Conservation (phyloP, 257 asterid species). For the Dorcoceras hygrometricum region DNA sequence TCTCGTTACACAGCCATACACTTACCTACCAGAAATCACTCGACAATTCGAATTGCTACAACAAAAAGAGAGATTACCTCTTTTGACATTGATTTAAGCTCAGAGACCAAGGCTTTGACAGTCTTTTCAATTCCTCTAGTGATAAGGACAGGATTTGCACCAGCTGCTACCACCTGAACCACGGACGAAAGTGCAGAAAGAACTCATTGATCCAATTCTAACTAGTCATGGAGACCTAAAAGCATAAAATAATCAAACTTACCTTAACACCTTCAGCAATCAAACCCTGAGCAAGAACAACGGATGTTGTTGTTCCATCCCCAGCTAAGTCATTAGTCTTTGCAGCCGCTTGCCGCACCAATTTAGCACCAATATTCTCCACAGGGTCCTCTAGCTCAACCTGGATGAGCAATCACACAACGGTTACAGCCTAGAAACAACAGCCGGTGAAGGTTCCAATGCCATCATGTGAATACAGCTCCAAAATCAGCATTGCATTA, state of each 20-base stretch:
- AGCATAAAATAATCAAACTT: constrained; percentile 11
- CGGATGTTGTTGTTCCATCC: constrained; percentile 97
- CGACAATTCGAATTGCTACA: neutral
- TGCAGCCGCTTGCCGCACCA: constrained; percentile 97
- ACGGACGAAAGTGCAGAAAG: neutral
- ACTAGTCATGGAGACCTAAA: neutral
- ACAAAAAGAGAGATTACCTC: constrained; percentile 32
- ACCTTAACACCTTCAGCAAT: constrained; percentile 98
- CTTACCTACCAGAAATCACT: neutral
- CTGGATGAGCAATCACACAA: constrained; percentile 32
- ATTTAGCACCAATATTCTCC: constrained; percentile 94
- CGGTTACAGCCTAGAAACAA: neutral
- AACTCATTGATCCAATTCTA: neutral
- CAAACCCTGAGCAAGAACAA: constrained; percentile 97
- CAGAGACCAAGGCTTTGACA: constrained; percentile 46
- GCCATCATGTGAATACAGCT: no score
- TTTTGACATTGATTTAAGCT: constrained; percentile 51
- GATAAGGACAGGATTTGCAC: constrained; percentile 58
- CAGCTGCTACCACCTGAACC: constrained; percentile 59
- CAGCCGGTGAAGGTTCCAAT: no score
- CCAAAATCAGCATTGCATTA: no score
- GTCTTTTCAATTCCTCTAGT: constrained; percentile 59
- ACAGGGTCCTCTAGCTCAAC: constrained; percentile 97
- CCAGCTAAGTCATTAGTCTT: constrained; percentile 98
- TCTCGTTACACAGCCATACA: neutral